Evolutionary conservation across 495 filamentous ascomycete species (phyloP).

Genomic region (Lepraria neglecta): DNA sequence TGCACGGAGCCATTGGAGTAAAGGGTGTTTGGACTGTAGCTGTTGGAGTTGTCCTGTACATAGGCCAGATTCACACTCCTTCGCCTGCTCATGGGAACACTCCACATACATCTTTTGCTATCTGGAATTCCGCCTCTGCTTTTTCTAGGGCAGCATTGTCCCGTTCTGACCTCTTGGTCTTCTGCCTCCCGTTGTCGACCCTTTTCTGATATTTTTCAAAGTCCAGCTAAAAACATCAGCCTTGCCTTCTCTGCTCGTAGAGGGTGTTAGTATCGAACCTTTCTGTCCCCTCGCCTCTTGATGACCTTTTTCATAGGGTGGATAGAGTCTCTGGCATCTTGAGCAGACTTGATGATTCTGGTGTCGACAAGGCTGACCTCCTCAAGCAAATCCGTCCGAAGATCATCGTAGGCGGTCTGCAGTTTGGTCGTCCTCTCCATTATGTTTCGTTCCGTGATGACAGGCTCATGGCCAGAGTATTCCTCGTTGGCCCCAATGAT

Average conservation of each 20-base stretch:
- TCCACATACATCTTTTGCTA: conserved; percentile 55
- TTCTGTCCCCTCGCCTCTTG: conserved; percentile 84
- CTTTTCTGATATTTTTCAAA: conserved; percentile 76
- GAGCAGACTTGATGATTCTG: conserved; percentile 65
- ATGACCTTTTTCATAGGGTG: conserved; percentile 81
- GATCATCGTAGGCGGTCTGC: conserved; percentile 63
- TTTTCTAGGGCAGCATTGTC: conserved; percentile 73
- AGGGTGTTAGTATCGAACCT: conserved; percentile 43
- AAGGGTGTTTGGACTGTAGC: too few relatives aligned
- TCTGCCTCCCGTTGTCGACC: conserved; percentile 63
- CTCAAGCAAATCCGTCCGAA: conserved; percentile 66
- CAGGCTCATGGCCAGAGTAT: conserved; percentile 43
- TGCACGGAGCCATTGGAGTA: background rate
- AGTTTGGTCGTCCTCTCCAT: conserved; percentile 62
- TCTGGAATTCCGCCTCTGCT: conserved; percentile 67
- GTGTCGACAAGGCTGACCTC: conserved; percentile 70
- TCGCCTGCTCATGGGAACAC: background rate
- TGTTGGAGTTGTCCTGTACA: too few relatives aligned
- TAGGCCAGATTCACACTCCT: background rate
- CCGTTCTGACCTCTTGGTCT: conserved; percentile 63
- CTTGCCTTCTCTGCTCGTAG: background rate
- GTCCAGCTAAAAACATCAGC: conserved; percentile 51
- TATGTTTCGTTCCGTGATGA: conserved; percentile 55
- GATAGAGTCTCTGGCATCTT: conserved; percentile 63
- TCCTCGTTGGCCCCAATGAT: conserved; percentile 61